Base-by-base conservation (phyloP, 805 yeast genomes). In the Starmerella davenportii region DNA sequence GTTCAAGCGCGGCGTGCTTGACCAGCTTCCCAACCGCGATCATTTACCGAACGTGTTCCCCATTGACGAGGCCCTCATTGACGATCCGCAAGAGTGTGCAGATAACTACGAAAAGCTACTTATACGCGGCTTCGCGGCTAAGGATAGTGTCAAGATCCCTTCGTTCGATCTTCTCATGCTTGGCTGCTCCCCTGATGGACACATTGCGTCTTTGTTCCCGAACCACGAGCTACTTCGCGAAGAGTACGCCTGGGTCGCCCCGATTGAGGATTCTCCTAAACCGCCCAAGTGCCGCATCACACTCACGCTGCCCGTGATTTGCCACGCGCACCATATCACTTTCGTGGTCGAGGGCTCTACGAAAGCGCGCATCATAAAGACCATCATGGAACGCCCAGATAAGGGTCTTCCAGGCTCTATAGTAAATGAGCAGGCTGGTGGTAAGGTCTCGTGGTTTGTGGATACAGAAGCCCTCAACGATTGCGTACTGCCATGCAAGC, bases 101-200 rank as follows among this genome's bases (percentile, higher is more conserved):
- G 96, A 90, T 56, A 70, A 65, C 46, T 90, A 90, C 60, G 98
- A 90, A 55, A 80, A 82, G 60, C 65, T 74, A 17, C 65, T 90
- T 40, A 79, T 90, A 41, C 73, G 71, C 53, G 90, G 87, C 38
- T 90, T 90, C 63, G 98, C 98, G 9, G 84, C 80, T 38, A 87
- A 92, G 56, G 96, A 90, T 59, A 77, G 93, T 15, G 98, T 90
- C 40, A 84, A 85, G 60, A 68, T 87, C 44, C 98, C 98, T 43
- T 75, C 81, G 72, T 87, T 90, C 61, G 96, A 90, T 58, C 62
- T 90, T 38, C 70, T 90, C 45, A 64, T 90, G 47, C 66, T 90
- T 42, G 98, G 98, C 20, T 87, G 96, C 65, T 98, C 98, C 1
- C 96, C 96, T 2, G 98, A 87, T 58, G 98, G 98, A 18, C 98